Base-by-base conservation (phyloP, 2,329 filamentous ascomycete genomes). In the Fusarium chuoi region DNA sequence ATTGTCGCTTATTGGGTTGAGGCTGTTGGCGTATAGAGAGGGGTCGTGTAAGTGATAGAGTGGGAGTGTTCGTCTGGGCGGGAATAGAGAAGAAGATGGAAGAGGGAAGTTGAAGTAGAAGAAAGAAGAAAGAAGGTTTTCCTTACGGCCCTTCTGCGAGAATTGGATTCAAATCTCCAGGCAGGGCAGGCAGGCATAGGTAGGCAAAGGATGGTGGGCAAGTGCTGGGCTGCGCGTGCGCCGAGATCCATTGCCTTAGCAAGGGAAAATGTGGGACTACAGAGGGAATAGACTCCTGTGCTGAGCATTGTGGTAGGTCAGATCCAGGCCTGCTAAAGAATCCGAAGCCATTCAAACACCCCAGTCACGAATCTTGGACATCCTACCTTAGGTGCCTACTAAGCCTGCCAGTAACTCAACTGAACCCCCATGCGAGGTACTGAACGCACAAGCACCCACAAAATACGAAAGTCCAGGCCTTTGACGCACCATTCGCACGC, bases 71-170 rank as follows among this genome's bases (percentile, higher is more conserved):
- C 7, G 51, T 57, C 41, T 30, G 39, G 51, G 56, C 15, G 49
- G 62, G 41, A 64, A 60, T 52, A 49, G 48, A 58, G 49, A 57
- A 49, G 44, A 57, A 65, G 68, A 73, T 70, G 72, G 49, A 67
- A 62, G 60, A 70, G 71, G 52, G 38, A 56, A 71, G 62, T 54
- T 60, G 64, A 15, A 51, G 48, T 51, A 51, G 30, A 62, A 62
- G 56, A 41, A 38, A 54, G 52, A 68, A 44, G 57, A 74, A 39
- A 38, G 67, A 74, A 76, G 74, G 74, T 73, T 76, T 77, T 75
- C 69, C 70, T 71, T 75, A 66, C 38, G 71, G 52, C 51, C 57
- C 54, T 75, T 65, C 62, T 72, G 57, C 45, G 57, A 71, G 59
- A 68, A 69, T 70, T 59, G 42, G 52, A 52, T 64, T 59, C 56